phyloP scores from a whole-genome alignment of 805 yeast species.

The Teunomyces barrocoloradensis region DNA sequence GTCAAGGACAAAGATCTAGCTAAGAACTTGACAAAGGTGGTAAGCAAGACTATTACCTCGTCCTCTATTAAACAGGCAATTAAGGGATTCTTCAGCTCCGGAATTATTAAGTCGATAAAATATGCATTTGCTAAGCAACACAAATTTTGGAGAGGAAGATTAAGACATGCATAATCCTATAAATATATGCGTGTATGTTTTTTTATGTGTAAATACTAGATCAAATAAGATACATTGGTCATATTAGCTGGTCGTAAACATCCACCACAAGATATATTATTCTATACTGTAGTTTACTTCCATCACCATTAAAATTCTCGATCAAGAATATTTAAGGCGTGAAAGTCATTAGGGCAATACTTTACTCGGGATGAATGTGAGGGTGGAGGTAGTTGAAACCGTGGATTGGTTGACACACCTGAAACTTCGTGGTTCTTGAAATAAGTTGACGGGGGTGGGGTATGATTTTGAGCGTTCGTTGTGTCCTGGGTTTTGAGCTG shows the following conservation, averaged over 20 bases:
- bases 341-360: conserved; percentile 12
- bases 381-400: conserved; percentile 6
- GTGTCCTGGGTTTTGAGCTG: not conserved
- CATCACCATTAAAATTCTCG: conserved; percentile 12
- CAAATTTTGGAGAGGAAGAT: conserved; percentile 21
- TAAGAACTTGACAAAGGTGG: conserved; percentile 25
- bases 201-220: not conserved
- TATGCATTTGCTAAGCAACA: conserved; percentile 72
- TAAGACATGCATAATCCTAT: not conserved
- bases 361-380: conserved; percentile 4
- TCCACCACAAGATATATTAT: not conserved
- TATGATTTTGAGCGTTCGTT: not conserved
- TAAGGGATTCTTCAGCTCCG: conserved; percentile 89
- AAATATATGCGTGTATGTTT: not conserved
- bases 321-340: conserved; percentile 18
- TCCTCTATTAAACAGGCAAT: conserved; percentile 73
- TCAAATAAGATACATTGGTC: not conserved
- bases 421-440: not conserved
- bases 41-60: conserved; percentile 51
- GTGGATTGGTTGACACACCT: not conserved
- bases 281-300: not conserved
- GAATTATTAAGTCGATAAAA: conserved; percentile 61
- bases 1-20: conserved; percentile 42
- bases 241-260: not conserved
- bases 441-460: not conserved